Conservation (phyloP, 371 early-diverging fungal genomes). For the Actinomortierella wolfii region DNA sequence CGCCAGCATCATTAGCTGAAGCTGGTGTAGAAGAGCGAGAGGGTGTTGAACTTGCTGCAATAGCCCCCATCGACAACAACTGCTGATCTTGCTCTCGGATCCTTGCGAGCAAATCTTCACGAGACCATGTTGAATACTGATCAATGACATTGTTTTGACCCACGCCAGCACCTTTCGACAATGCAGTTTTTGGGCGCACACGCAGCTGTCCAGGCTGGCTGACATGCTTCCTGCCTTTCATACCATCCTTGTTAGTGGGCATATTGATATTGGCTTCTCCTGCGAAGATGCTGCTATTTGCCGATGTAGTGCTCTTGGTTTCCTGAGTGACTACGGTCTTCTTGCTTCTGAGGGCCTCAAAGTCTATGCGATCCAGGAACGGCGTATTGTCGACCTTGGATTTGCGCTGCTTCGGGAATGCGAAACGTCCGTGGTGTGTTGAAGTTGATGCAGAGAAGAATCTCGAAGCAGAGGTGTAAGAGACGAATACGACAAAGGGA, state of each 20-base stretch:
- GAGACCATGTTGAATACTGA: conserved; percentile 38
- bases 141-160: conserved; percentile 11
- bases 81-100: conserved; percentile 16
- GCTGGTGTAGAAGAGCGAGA: conserved; percentile 11
- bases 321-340: conserved; percentile 9
- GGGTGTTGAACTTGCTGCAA: neutral
- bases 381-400: conserved; percentile 35
- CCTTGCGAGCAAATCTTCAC: conserved; percentile 29
- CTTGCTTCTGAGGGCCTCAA: conserved; percentile 14
- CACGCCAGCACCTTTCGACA: conserved; percentile 11
- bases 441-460: conserved; percentile 11
- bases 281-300: neutral
- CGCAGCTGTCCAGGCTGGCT: no score
- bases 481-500: conserved; percentile 4
- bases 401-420: no score
- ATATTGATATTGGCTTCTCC: no score
- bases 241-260: conserved; percentile 39
- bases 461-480: conserved; percentile 8
- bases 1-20: no score
- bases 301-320: conserved; percentile 1
- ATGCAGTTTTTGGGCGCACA: conserved; percentile 16
- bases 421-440: neutral
- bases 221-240: conserved; percentile 9
- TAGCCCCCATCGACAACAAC: neutral
- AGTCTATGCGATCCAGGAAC: conserved; percentile 18